Percentiles rank a stretch among this genome's conserved stretches.
phyloP scores from a whole-genome alignment of 164 flowering plant genomes.

The Aristolochia contorta region DNA sequence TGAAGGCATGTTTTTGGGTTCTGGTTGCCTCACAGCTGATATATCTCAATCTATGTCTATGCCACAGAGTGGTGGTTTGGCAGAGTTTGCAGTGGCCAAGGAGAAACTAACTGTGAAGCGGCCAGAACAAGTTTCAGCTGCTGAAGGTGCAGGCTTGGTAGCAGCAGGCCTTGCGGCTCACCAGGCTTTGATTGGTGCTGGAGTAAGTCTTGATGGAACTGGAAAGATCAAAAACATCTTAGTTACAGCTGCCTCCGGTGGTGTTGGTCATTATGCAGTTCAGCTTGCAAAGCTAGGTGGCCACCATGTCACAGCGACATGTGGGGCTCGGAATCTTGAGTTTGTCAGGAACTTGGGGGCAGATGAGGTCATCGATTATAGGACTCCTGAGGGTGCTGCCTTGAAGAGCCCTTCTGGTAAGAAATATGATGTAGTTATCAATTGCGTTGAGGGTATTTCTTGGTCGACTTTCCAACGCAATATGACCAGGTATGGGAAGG shows the following conservation, averaged over 20 bases:
- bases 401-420: constrained; percentile 46
- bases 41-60: not conserved
- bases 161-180: constrained; percentile 32
- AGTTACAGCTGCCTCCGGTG: constrained; percentile 37
- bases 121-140: constrained; percentile 29
- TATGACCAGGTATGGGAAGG: constrained; percentile 35
- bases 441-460: constrained; percentile 32
- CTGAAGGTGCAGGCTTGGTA: constrained; percentile 26
- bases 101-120: constrained; percentile 21
- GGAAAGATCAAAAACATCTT: constrained; percentile 22
- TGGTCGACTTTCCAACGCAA: constrained; percentile 26
- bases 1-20: no score
- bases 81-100: constrained; percentile 28
- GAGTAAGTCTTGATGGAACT: constrained; percentile 22
- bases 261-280: constrained; percentile 37
- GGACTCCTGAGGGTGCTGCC: constrained; percentile 38
- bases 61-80: constrained; percentile 31
- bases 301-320: constrained; percentile 31
- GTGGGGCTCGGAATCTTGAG: constrained; percentile 40
- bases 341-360: constrained; percentile 38
- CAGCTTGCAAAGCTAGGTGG: constrained; percentile 37
- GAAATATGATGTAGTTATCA: constrained; percentile 45
- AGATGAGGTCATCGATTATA: constrained; percentile 43
- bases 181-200: constrained; percentile 23
- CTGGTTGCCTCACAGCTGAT: not conserved